Conservation (phyloP, 2,329 filamentous ascomycete species). For the Leptographium radiaticola region DNA sequence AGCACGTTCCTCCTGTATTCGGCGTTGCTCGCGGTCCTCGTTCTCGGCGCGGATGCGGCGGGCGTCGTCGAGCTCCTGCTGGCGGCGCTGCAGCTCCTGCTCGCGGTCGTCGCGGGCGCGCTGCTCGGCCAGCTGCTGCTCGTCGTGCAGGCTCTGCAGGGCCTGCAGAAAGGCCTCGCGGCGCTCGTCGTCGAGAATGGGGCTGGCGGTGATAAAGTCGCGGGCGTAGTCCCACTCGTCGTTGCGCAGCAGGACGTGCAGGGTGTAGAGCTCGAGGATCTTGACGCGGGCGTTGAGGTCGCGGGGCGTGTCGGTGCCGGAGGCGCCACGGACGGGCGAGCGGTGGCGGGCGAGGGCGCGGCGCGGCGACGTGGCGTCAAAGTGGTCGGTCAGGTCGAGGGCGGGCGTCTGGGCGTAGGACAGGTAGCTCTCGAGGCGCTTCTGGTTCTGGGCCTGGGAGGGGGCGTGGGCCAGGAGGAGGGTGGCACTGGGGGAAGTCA, state of each 20-base stretch:
- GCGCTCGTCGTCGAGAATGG: conserved; percentile 83
- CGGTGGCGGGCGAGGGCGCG: conserved; percentile 24
- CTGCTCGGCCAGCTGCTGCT: conserved; percentile 60
- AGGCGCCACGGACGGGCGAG: conserved; percentile 27
- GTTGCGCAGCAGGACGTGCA: conserved; percentile 88
- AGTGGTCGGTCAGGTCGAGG: conserved; percentile 55
- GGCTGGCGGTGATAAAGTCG: conserved; percentile 77
- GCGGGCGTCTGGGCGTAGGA: conserved; percentile 58
- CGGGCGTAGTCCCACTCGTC: conserved; percentile 92
- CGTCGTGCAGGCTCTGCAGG: conserved; percentile 70
- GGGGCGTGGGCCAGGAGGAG: conserved; percentile 82
- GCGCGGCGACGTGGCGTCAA: conserved; percentile 30
- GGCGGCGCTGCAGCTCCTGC: conserved; percentile 42
- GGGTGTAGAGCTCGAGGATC: conserved; percentile 86
- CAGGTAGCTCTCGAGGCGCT: conserved; percentile 77
- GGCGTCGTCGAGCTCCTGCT: conserved; percentile 43
- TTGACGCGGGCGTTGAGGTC: conserved; percentile 78
- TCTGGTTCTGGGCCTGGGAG: conserved; percentile 72
- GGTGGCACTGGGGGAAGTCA: conserved; percentile 53
- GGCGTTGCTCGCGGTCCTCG: conserved; percentile 38
- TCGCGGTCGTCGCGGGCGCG: conserved; percentile 46
- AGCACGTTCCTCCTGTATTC: conserved; percentile 40
- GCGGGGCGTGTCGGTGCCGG: conserved; percentile 68
- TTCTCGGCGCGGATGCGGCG: conserved; percentile 43
- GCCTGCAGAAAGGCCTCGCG: conserved; percentile 82